Conservation (phyloP, 192 early-diverging fungal genomes). For the Thoreauomyces humboldtii region DNA sequence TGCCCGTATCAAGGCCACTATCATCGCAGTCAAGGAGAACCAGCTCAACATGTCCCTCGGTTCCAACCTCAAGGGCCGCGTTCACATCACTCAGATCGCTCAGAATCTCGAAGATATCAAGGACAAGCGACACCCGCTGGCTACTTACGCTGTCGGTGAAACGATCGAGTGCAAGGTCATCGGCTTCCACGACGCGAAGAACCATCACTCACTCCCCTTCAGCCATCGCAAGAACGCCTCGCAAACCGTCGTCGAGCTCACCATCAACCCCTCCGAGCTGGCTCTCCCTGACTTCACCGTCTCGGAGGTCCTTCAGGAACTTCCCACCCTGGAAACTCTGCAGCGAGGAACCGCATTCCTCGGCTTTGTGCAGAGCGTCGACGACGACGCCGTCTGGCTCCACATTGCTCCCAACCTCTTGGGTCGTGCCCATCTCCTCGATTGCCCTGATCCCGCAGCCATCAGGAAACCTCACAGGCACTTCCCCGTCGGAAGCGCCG, state of each 20-base stretch:
- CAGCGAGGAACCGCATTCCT: conserved; percentile 24
- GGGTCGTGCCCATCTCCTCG: conserved; percentile 38
- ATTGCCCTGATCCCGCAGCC: conserved; percentile 30
- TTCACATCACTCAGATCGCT: conserved; percentile 71
- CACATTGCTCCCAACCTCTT: conserved; percentile 32
- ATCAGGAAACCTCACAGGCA: conserved; percentile 25
- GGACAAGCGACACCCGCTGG: conserved; percentile 41
- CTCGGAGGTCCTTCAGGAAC: background rate
- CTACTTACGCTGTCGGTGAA: conserved; percentile 33
- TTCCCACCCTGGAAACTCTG: conserved; percentile 25
- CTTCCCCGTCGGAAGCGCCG: conserved; percentile 33
- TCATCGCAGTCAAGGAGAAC: conserved; percentile 33
- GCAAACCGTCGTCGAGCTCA: conserved; percentile 59
- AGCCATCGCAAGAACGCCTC: conserved; percentile 48
- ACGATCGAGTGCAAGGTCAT: conserved; percentile 63
- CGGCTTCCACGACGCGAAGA: conserved; percentile 63
- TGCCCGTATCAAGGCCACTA: conserved; percentile 24
- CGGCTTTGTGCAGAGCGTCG: conserved; percentile 44
- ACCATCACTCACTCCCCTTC: conserved; percentile 64
- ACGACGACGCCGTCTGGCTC: conserved; percentile 38
- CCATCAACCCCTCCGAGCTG: conserved; percentile 50
- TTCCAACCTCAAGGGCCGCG: conserved; percentile 66
- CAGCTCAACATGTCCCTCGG: conserved; percentile 64
- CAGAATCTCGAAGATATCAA: conserved; percentile 41
- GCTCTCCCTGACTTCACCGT: conserved; percentile 21